Conservation (phyloP, 306 rosid genomes). For the Cucurbita maxima region DNA sequence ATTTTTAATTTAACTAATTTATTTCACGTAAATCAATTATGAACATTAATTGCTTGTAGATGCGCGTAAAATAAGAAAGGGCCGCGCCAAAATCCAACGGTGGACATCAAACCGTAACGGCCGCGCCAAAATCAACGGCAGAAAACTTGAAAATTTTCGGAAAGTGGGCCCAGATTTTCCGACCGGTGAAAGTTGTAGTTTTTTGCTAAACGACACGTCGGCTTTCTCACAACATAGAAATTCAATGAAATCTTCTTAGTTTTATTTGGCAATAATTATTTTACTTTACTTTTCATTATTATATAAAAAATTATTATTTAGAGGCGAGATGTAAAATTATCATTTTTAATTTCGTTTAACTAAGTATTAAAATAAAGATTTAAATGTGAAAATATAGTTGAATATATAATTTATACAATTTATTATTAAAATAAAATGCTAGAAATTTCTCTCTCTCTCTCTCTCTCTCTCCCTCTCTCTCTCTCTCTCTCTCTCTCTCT, state of each 20-base stretch:
- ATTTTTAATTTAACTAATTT: neutral
- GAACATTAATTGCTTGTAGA: neutral
- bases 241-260: too few relatives aligned
- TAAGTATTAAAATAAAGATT: too few relatives aligned
- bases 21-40: neutral
- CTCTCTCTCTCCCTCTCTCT: neutral
- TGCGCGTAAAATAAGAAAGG: neutral
- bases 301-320: too few relatives aligned
- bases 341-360: too few relatives aligned
- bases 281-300: too few relatives aligned
- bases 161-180: neutral
- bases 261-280: too few relatives aligned
- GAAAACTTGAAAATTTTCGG: too few relatives aligned
- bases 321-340: too few relatives aligned
- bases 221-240: too few relatives aligned
- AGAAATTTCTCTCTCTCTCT: neutral
- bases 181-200: neutral
- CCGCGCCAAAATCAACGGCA: neutral
- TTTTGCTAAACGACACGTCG: neutral
- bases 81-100: neutral
- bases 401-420: neutral
- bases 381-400: too few relatives aligned
- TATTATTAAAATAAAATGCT: neutral
- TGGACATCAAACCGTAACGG: neutral
- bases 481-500: neutral